Conservation (phyloP, 495 filamentous ascomycete genomes). For the Aspergillus funiculosus region DNA sequence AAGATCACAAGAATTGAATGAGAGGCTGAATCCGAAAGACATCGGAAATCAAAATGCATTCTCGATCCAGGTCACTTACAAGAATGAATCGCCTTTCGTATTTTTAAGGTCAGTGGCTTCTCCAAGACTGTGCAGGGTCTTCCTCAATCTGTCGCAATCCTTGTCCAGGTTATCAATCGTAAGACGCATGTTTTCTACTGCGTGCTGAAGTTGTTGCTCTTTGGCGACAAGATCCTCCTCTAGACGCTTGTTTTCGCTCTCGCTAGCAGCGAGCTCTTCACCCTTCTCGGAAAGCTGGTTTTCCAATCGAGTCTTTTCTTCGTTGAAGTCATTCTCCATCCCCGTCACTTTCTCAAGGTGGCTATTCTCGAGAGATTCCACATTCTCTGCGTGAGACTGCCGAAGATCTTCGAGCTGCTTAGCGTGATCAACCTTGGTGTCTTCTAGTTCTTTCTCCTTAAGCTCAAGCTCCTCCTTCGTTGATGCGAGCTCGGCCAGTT, state of each 20-base stretch:
- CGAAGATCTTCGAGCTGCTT: conserved; percentile 29
- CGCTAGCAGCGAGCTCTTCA: conserved; percentile 32
- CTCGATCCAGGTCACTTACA: conserved; percentile 48
- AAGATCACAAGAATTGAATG: conserved; percentile 14
- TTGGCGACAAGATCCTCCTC: conserved; percentile 44
- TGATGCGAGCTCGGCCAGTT: conserved; percentile 31
- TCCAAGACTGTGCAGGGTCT: conserved; percentile 52
- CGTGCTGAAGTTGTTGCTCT: conserved; percentile 45
- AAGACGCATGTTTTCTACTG: conserved; percentile 45
- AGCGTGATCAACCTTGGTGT: conserved; percentile 26
- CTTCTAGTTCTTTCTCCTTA: conserved; percentile 29
- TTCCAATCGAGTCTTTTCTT: conserved; percentile 30
- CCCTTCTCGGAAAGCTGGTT: conserved; percentile 37
- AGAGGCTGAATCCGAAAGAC: conserved; percentile 19
- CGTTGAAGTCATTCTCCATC: conserved; percentile 35
- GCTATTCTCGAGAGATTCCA: conserved; percentile 22
- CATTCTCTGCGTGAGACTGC: conserved; percentile 28
- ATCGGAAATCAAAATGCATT: conserved; percentile 19
- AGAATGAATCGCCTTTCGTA: conserved; percentile 54
- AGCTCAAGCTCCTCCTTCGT: conserved; percentile 28
- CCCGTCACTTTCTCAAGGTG: conserved; percentile 35
- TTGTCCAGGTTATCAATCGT: conserved; percentile 48
- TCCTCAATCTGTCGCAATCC: conserved; percentile 53
- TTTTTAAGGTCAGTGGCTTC: conserved; percentile 56
- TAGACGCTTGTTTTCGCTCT: conserved; percentile 45